These are phyloP conservation scores for Colletotrichum sp. DNA, from an alignment of 2,329 filamentous ascomycete genomes.

Conservation along the genomic window DNA sequence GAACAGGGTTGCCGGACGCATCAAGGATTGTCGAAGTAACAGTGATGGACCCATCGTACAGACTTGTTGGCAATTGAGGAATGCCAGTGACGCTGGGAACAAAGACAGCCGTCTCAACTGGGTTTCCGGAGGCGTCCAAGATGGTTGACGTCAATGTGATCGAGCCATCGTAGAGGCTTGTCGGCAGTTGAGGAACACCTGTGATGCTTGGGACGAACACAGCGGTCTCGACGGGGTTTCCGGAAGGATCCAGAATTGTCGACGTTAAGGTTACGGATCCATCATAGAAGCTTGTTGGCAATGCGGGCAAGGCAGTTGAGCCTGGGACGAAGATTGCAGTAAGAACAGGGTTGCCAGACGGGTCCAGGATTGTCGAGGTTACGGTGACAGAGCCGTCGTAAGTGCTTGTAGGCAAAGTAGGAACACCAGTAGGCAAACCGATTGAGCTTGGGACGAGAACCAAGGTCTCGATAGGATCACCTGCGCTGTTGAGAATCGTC, in stretches of 20 bases:
- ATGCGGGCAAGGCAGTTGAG: neutral
- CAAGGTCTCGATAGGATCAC: neutral
- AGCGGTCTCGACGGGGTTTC: neutral
- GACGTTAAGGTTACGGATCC: neutral
- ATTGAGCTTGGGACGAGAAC: neutral
- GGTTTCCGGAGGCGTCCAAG: neutral
- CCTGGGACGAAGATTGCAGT: neutral
- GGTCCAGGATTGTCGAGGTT: neutral
- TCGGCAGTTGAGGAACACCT: neutral
- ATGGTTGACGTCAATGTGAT: neutral
- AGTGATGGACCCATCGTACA: neutral
- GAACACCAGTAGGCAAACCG: neutral
- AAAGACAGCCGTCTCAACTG: neutral
- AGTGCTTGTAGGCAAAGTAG: neutral
- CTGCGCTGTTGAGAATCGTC: neutral
- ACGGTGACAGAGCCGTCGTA: neutral
- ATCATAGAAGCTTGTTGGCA: neutral
- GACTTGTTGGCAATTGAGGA: neutral
- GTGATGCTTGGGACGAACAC: neutral
- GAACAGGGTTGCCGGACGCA: neutral
- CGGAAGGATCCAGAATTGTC: neutral
- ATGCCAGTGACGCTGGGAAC: neutral
- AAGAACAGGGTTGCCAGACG: neutral
- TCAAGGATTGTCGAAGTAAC: neutral
- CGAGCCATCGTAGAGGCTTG: neutral